Evolutionary conservation across 768 basidiomycete species (phyloP).

Genomic region (Pisolithus marmoratus): DNA sequence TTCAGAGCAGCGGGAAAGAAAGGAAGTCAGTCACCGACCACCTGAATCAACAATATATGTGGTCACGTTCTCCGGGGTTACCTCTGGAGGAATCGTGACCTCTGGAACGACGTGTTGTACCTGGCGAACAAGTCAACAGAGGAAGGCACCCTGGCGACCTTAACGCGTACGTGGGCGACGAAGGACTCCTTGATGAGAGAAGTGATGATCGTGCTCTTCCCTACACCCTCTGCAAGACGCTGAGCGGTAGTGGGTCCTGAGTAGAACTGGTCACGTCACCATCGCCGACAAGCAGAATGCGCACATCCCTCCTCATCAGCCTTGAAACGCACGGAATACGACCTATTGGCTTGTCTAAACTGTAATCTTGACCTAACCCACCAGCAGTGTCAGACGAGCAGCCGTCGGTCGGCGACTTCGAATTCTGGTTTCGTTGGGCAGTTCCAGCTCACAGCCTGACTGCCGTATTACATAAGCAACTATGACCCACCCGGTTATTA

Average conservation of each 20-base stretch:
- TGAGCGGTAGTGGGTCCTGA: conserved; percentile 1
- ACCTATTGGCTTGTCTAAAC: background rate
- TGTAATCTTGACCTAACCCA: background rate
- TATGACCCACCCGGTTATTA: too few relatives aligned
- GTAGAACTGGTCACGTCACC: conserved; percentile 45
- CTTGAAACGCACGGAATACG: conserved; percentile 4
- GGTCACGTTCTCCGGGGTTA: conserved; percentile 95
- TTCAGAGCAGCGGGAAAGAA: conserved; percentile 3
- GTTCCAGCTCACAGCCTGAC: too few relatives aligned
- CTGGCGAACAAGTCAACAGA: conserved; percentile 34
- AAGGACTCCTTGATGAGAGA: conserved; percentile 95
- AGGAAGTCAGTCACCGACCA: conserved; percentile 44
- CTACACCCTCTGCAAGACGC: conserved; percentile 73
- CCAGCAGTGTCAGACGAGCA: background rate
- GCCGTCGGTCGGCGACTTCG: background rate
- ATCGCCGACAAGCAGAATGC: conserved; percentile 91
- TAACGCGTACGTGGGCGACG: conserved; percentile 65
- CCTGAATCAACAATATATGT: conserved; percentile 98
- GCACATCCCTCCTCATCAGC: conserved; percentile 85
- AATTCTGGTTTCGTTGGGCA: too few relatives aligned
- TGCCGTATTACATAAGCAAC: too few relatives aligned
- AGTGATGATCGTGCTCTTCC: conserved; percentile 96
- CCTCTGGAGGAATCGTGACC: conserved; percentile 96
- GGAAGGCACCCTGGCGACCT: background rate
- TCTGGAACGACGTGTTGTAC: conserved; percentile 95